These are phyloP conservation scores for Pythium oligandrum DNA, from an alignment of 352 stramenopile species.

Conservation along the genomic window DNA sequence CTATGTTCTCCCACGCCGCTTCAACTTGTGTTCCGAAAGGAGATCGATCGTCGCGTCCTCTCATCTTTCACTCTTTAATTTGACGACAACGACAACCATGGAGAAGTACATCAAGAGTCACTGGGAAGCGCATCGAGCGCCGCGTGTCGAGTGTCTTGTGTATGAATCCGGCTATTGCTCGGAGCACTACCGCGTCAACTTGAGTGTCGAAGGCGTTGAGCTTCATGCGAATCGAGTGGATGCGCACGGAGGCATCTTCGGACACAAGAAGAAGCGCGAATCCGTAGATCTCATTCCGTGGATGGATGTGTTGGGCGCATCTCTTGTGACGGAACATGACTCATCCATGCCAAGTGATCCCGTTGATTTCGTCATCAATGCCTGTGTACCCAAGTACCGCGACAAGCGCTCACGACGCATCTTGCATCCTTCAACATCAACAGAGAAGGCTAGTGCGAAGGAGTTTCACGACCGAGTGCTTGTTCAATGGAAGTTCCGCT, in stretches of 20 bases:
- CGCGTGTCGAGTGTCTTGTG: constrained; percentile 11
- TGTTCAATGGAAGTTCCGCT: constrained; percentile 47
- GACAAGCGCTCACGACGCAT: neutral
- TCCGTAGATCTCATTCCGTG: constrained; percentile 34
- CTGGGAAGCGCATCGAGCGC: constrained; percentile 14
- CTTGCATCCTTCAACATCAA: neutral
- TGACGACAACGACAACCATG: neutral
- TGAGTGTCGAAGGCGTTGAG: constrained; percentile 33
- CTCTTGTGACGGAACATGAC: constrained; percentile 19
- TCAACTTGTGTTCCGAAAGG: no score
- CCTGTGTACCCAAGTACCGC: constrained; percentile 12
- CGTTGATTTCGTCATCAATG: constrained; percentile 28
- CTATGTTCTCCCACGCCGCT: no score
- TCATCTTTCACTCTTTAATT: no score
- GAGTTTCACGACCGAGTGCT: constrained; percentile 16
- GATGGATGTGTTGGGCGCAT: constrained; percentile 35
- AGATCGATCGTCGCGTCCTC: no score
- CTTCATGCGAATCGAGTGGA: constrained; percentile 13
- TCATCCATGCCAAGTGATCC: constrained; percentile 12
- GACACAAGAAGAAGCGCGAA: constrained; percentile 21
- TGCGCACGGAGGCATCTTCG: constrained; percentile 6
- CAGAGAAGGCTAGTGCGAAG: neutral
- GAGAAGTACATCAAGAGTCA: constrained; percentile 17
- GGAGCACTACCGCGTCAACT: constrained; percentile 19
- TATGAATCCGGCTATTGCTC: constrained; percentile 11